Evolutionary conservation across 306 rosid species (phyloP).

Genomic region (Senna siamea): DNA sequence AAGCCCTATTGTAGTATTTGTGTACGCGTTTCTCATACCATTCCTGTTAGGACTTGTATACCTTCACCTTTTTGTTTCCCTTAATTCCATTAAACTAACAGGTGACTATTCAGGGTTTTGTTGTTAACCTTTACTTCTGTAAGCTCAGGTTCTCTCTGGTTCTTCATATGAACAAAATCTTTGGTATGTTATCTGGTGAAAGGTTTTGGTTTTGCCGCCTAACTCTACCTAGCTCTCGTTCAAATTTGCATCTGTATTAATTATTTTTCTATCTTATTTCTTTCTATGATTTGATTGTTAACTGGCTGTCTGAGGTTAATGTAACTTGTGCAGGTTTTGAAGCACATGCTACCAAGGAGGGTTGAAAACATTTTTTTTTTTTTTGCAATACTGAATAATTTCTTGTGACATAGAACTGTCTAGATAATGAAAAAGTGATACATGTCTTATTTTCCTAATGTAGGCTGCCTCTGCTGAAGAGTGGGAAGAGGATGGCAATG

Average conservation of each 20-base stretch:
- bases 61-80: not conserved
- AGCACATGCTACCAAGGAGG: conserved; percentile 57
- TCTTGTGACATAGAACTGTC: conserved; percentile 21
- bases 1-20: not conserved
- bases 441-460: conserved; percentile 19
- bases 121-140: conserved; percentile 36
- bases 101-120: conserved; percentile 26
- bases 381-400: conserved; percentile 37
- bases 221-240: conserved; percentile 39
- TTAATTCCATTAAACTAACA: not conserved
- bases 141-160: conserved; percentile 36
- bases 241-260: conserved; percentile 24
- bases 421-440: conserved; percentile 42
- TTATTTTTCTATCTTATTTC: conserved; percentile 33
- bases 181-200: conserved; percentile 37
- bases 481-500: conserved; percentile 26
- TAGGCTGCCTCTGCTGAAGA: conserved; percentile 35
- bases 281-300: conserved; percentile 36
- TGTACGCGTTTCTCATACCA: conserved; percentile 2
- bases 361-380: conserved; percentile 42
- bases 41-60: conserved; percentile 24
- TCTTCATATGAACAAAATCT: conserved; percentile 34
- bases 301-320: conserved; percentile 47
- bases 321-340: conserved; percentile 72
- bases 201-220: conserved; percentile 36